Evolutionary conservation across 805 yeast species (phyloP).

Genomic region (Sugiyamaella valdiviana): DNA sequence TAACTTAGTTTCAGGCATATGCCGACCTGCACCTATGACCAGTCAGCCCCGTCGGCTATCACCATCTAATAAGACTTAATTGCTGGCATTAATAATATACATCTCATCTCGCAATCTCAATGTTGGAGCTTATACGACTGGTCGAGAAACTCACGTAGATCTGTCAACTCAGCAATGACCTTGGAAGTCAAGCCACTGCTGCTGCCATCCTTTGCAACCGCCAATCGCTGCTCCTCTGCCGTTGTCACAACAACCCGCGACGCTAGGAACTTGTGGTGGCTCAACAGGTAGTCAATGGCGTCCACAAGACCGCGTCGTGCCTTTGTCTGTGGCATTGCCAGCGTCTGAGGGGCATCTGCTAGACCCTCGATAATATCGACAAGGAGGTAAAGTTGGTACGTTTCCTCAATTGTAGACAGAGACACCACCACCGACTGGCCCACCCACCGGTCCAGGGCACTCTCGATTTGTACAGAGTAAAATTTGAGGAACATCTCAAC

Average conservation of each 20-base stretch:
- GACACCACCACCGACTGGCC: conserved; percentile 45
- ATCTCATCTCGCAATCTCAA: not conserved
- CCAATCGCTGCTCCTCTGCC: conserved; percentile 53
- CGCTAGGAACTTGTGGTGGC: conserved; percentile 80
- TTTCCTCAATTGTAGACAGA: conserved; percentile 49
- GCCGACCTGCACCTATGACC: too few species aligned
- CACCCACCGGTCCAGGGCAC: conserved; percentile 65
- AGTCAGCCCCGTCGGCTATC: too few species aligned
- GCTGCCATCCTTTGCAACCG: conserved; percentile 37
- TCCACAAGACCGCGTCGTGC: conserved; percentile 49
- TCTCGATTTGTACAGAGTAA: conserved; percentile 60
- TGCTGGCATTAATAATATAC: not conserved
- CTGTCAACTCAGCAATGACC: conserved; percentile 46
- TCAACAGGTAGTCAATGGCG: conserved; percentile 62
- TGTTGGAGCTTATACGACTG: not conserved
- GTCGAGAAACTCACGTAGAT: conserved; percentile 23
- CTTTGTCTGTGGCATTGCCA: conserved; percentile 11
- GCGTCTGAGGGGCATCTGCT: conserved; percentile 45
- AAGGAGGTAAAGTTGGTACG: conserved; percentile 60
- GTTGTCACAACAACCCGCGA: conserved; percentile 61
- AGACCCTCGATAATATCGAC: conserved; percentile 51
- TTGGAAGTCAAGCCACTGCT: conserved; percentile 37
- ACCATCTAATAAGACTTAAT: not conserved
- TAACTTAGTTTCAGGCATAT: too few species aligned
- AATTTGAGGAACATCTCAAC: conserved; percentile 53